These are phyloP conservation scores for Baorangia bicolor DNA, from an alignment of 768 basidiomycete species.

Conservation along the genomic window DNA sequence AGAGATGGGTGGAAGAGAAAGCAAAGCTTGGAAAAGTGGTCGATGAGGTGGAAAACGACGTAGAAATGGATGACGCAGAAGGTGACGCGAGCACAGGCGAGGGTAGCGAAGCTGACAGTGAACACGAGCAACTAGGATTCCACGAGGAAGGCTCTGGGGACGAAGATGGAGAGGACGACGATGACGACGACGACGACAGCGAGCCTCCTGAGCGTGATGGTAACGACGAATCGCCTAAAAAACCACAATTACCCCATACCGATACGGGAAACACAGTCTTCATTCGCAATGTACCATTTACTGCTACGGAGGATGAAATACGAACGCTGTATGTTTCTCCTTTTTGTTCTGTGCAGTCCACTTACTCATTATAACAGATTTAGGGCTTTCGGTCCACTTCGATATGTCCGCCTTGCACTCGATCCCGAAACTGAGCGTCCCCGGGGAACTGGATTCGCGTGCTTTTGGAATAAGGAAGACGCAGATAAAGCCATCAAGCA, in stretches of 20 bases:
- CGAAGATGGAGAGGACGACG: constrained; percentile 31
- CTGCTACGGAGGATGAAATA: constrained; percentile 91
- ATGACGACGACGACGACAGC: constrained; percentile 28
- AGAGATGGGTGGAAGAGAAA: constrained; percentile 84
- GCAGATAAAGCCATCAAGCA: constrained; percentile 84
- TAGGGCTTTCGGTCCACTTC: constrained; percentile 86
- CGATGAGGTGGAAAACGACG: constrained; percentile 32
- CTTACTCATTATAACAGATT: constrained; percentile 46
- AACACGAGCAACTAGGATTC: constrained; percentile 44
- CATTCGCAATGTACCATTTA: constrained; percentile 89
- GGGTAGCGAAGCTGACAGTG: constrained; percentile 36
- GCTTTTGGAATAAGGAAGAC: constrained; percentile 93
- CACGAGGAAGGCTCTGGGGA: constrained; percentile 34
- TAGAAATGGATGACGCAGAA: constrained; percentile 32
- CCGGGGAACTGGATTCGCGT: constrained; percentile 93
- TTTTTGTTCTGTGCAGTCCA: neutral
- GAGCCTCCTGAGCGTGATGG: constrained; percentile 1
- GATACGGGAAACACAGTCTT: constrained; percentile 92
- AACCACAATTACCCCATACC: constrained; percentile 75
- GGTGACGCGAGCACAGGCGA: constrained; percentile 21
- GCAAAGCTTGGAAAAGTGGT: constrained; percentile 44
- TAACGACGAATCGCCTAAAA: constrained; percentile 45
- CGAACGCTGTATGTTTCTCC: constrained; percentile 63
- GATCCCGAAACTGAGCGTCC: constrained; percentile 83
- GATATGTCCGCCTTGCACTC: constrained; percentile 89